A percentile compares a stretch with the other conserved stretches of the same genome.
Conservation (phyloP, 139 green algal species). For the Ettlia oleoabundans region DNA sequence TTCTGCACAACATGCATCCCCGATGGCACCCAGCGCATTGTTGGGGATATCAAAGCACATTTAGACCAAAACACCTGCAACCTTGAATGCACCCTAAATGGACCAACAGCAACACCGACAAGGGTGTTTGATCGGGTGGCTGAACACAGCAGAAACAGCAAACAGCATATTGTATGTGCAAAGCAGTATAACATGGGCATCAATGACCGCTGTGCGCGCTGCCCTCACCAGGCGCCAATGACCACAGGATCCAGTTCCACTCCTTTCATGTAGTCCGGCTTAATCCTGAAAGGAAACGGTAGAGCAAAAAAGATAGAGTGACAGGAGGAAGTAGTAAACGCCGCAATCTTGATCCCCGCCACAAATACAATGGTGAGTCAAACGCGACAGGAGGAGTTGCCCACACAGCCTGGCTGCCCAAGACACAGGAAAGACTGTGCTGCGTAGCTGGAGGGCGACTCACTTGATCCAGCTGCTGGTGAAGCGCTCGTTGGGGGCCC, state of each 20-base stretch:
- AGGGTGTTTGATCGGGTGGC: too few relatives aligned
- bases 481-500: conserved; percentile 74
- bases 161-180: not conserved
- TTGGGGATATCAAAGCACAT: too few relatives aligned
- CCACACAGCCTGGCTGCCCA: not conserved
- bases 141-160: too few relatives aligned
- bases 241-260: conserved; percentile 80
- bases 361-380: not conserved
- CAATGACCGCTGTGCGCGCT: too few relatives aligned
- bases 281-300: not conserved
- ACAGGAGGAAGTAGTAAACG: not conserved
- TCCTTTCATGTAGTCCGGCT: conserved; percentile 73
- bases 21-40: too few relatives aligned
- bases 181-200: not conserved
- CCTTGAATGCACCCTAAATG: too few relatives aligned
- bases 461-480: conserved; percentile 67
- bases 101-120: too few relatives aligned
- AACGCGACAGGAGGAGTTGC: not conserved
- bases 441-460: not conserved
- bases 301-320: not conserved
- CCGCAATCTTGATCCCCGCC: not conserved
- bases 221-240: conserved; percentile 66
- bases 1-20: too few relatives aligned
- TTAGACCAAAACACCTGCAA: too few relatives aligned
- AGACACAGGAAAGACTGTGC: not conserved